A percentile compares a stretch with the other conserved stretches of the same genome.
phyloP scores from a whole-genome alignment of 2,329 filamentous ascomycete species.

The Acrocalymma vagum region DNA sequence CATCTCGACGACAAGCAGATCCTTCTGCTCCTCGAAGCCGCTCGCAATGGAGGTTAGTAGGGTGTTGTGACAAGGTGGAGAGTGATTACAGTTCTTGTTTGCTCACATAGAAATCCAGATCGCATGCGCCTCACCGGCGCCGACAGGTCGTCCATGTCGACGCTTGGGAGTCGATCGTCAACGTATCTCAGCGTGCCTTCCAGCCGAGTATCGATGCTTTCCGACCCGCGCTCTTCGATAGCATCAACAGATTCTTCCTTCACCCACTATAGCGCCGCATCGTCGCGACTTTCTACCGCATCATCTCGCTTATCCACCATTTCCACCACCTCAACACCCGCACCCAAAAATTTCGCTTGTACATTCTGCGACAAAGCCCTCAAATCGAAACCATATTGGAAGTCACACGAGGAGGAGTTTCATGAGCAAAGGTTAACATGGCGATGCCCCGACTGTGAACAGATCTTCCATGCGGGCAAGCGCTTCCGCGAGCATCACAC shows the following conservation, averaged over 20 bases:
- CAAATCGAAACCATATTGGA: constrained; percentile 75
- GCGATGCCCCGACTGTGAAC: constrained; percentile 73
- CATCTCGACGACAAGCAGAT: constrained; percentile 51
- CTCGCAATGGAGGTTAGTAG: constrained; percentile 49
- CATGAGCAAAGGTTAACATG: constrained; percentile 75
- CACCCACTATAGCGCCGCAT: constrained; percentile 47
- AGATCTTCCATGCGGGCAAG: constrained; percentile 73
- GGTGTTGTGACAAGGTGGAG: too few species aligned
- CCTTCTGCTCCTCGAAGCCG: constrained; percentile 45
- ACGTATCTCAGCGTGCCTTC: constrained; percentile 49
- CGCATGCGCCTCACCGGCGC: constrained; percentile 42
- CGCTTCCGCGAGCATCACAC: constrained; percentile 75
- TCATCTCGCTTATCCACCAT: constrained; percentile 47
- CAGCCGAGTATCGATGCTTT: constrained; percentile 48
- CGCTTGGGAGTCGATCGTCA: constrained; percentile 45
- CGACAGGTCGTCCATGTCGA: constrained; percentile 48
- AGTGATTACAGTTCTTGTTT: constrained; percentile 17
- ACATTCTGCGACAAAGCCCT: constrained; percentile 69
- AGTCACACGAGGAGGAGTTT: constrained; percentile 74
- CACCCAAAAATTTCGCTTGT: constrained; percentile 52
- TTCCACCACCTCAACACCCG: constrained; percentile 40
- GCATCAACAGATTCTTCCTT: constrained; percentile 48
- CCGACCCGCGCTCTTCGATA: constrained; percentile 46
- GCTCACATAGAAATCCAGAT: constrained; percentile 39
- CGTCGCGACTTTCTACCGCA: constrained; percentile 46